Evolutionary conservation across 2,329 filamentous ascomycete species (phyloP).

Genomic region (Claviceps maximensis): DNA sequence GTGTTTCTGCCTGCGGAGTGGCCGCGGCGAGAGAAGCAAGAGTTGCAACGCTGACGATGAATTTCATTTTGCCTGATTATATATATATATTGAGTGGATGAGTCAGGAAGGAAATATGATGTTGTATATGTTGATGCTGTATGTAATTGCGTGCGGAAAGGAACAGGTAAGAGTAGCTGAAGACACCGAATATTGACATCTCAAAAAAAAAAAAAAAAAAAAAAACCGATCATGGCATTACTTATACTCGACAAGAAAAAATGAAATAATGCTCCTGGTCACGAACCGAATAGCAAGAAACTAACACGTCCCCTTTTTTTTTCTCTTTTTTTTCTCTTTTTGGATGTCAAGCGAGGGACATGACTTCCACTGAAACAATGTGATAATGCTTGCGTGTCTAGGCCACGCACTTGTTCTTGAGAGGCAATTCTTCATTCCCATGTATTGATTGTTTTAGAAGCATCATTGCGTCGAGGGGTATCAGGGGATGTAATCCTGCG

Average conservation of each 20-base stretch:
- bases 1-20: slow-evolving; percentile 11
- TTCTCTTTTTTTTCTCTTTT: no score
- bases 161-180: neutral
- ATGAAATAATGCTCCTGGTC: neutral
- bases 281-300: neutral
- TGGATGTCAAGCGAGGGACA: neutral
- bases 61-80: neutral
- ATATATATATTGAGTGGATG: neutral
- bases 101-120: neutral
- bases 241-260: no score
- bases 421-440: neutral
- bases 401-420: neutral
- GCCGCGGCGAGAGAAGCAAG: slow-evolving; percentile 1
- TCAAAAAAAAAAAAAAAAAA: no score
- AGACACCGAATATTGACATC: neutral
- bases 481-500: neutral
- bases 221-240: no score
- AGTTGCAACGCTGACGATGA: neutral
- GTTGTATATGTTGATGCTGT: neutral
- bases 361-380: neutral
- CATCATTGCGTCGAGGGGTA: neutral
- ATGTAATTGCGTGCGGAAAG: no score
- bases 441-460: neutral
- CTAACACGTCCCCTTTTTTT: neutral
- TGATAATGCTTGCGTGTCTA: neutral